Evolutionary conservation across 164 flowering plant species (phyloP), one percentile per base, ranked within the genome.

Genomic region (Santalum album): DNA sequence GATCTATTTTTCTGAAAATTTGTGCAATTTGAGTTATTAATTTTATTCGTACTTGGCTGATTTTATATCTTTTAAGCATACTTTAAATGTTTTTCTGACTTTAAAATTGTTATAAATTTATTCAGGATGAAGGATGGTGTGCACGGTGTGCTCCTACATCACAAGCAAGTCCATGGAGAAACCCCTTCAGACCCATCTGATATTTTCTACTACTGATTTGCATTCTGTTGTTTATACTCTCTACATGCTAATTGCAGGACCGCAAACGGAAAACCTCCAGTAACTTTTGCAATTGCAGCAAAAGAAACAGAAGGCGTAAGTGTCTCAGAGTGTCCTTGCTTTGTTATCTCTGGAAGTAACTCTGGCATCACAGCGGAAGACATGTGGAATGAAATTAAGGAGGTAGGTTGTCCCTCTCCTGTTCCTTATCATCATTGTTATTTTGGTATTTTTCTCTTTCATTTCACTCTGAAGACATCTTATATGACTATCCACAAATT

Each of bases 251-350:
- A 48, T 72, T 50, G 21, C 80, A 91, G 96, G 75, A 79, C 94
- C 38, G 79, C 86, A 34, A 67, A 84, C 63, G 87, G 81, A 20
- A 63, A 34, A 34, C 72, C 83, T 21, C 86, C 95, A 17, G 78
- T 89, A 57, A 81, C 95, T 34, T 88, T 68, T 75, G 95, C 95
- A 23, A 65, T 92, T 65, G 94, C 94, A 60, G 87, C 95, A 29
- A 73, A 79, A 55, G 89, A 78, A 59, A 76, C 77, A 40, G 69
- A 72, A 25, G 84, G 66, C 53, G 79, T 92, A 61, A 76, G 61
- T 57, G 74, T 92, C 45, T 75, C 96, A 0, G 76, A 67, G 53
- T 84, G 95, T 58, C 95, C 94, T 25, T 64, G 71, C 57, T 92
- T 92, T 72, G 64, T 75, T 23, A 74, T 88, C 53, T 72, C 94